phyloP scores from a whole-genome alignment of 192 early-diverging fungal species.

The Oehlia diaphana region DNA sequence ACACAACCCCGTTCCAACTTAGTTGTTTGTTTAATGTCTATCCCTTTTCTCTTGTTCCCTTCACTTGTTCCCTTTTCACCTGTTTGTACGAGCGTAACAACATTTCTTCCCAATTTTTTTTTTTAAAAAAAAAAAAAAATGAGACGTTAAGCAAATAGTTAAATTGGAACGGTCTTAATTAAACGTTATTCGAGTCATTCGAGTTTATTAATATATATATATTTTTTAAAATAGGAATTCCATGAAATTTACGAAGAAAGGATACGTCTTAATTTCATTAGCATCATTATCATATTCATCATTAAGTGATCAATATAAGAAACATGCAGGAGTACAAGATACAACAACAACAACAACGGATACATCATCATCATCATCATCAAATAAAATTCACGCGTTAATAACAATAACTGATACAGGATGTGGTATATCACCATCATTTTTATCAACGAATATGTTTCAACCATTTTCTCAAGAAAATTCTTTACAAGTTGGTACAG shows the following conservation, averaged over 20 bases:
- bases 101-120: too few species aligned
- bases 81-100: too few species aligned
- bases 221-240: conserved; percentile 45
- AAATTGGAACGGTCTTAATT: too few species aligned
- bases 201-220: not conserved
- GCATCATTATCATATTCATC: conserved; percentile 25
- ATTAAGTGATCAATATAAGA: conserved; percentile 18
- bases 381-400: conserved; percentile 13
- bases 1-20: too few species aligned
- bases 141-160: too few species aligned
- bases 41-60: too few species aligned
- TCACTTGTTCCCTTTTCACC: too few species aligned
- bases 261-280: conserved; percentile 48
- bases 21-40: too few species aligned
- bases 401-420: conserved; percentile 55
- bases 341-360: too few species aligned
- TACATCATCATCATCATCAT: not conserved
- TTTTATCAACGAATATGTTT: conserved; percentile 42
- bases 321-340: not conserved
- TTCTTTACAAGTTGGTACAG: conserved; percentile 48
- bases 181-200: not conserved
- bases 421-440: conserved; percentile 44
- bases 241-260: conserved; percentile 52
- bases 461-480: conserved; percentile 54
- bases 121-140: too few species aligned